A percentile compares a stretch with the other conserved stretches of the same genome.
phyloP scores from a whole-genome alignment of 2,329 filamentous ascomycete species.

The Talaromyces funiculosus region DNA sequence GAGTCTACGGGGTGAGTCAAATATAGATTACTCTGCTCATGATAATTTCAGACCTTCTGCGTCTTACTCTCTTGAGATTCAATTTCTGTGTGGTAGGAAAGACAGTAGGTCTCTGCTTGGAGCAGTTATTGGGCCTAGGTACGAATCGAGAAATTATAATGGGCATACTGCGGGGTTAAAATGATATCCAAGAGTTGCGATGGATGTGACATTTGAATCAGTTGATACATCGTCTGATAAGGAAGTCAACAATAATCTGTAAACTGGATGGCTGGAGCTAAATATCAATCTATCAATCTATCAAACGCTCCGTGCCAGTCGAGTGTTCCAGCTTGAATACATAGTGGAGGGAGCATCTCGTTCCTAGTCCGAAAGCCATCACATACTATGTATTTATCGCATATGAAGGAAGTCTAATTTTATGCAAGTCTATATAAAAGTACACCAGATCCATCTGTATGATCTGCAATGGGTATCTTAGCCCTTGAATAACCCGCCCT shows the following conservation, averaged over 20 bases:
- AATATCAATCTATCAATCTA: too few relatives aligned
- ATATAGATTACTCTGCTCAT: background rate
- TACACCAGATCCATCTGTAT: background rate
- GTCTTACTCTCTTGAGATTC: too few relatives aligned
- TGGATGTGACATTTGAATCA: background rate
- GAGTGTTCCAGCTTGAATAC: too few relatives aligned
- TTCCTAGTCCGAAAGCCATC: background rate
- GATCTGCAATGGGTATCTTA: background rate
- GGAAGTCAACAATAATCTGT: too few relatives aligned
- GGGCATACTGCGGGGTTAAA: background rate
- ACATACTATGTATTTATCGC: too few relatives aligned
- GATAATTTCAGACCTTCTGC: background rate
- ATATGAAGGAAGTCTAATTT: background rate
- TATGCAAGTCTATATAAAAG: background rate
- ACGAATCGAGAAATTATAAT: background rate
- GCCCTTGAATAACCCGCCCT: background rate
- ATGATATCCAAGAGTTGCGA: background rate
- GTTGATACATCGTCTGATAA: too few relatives aligned
- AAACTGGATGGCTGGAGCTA: too few relatives aligned
- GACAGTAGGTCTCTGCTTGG: too few relatives aligned
- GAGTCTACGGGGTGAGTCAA: background rate
- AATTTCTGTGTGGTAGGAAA: background rate
- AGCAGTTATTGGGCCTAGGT: too few relatives aligned
- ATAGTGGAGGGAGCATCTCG: too few relatives aligned
- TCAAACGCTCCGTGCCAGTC: too few relatives aligned